Conservation (phyloP, 345 rosid genomes). For the Cardamine resedifolia region DNA sequence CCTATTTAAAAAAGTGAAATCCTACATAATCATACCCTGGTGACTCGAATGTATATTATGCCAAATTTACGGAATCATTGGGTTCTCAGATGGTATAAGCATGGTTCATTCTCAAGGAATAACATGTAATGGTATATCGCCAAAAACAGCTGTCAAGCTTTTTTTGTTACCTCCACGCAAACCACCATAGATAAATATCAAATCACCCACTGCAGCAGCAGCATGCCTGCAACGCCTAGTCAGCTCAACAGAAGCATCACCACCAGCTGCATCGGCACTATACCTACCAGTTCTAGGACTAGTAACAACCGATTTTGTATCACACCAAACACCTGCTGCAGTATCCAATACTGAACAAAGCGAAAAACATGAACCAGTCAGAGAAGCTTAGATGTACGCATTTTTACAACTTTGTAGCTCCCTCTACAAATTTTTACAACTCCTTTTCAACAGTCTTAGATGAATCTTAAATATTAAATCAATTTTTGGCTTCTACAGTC, state of each 20-base stretch:
- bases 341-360: constrained; percentile 84
- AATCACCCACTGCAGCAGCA: constrained; percentile 93
- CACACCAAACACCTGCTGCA: constrained; percentile 99
- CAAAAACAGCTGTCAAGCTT: constrained; percentile 17
- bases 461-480: neutral
- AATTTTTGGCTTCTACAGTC: neutral
- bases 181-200: constrained; percentile 95
- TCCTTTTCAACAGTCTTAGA: neutral
- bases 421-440: neutral
- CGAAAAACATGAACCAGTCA: constrained; percentile 31
- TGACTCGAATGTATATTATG: neutral
- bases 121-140: neutral
- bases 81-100: neutral
- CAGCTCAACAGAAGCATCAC: constrained; percentile 95
- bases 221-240: constrained; percentile 99
- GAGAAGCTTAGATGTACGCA: constrained; percentile 5
- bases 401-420: too few species aligned
- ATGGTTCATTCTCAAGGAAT: neutral
- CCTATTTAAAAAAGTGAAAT: neutral
- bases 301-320: constrained; percentile 95
- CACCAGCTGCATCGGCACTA: constrained; percentile 96
- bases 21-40: neutral
- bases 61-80: neutral
- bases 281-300: constrained; percentile 91
- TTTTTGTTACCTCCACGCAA: constrained; percentile 90